Conservation (phyloP, 2,329 filamentous ascomycete genomes). For the Madurella mycetomatis region DNA sequence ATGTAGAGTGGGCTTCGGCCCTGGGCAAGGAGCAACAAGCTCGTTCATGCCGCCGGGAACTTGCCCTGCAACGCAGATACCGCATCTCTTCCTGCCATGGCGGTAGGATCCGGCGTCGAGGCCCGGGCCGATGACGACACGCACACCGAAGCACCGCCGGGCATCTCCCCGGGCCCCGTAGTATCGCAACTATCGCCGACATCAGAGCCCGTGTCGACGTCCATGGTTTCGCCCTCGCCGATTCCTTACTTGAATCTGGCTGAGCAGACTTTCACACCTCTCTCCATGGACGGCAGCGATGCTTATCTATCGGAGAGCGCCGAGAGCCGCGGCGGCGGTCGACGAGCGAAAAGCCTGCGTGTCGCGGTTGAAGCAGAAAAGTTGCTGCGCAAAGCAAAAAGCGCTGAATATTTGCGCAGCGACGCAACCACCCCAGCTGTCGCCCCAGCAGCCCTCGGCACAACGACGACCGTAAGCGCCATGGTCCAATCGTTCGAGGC, state of each 20-base stretch:
- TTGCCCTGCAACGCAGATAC: background rate
- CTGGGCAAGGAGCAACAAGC: background rate
- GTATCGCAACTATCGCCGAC: constrained; percentile 15
- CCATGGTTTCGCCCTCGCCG: constrained; percentile 19
- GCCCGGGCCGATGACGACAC: constrained; percentile 19
- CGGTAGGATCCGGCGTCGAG: constrained; percentile 16
- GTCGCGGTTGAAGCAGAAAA: constrained; percentile 1
- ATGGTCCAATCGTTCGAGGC: constrained; percentile 33
- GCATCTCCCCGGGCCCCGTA: constrained; percentile 7
- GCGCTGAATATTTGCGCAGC: constrained; percentile 12
- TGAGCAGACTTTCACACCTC: constrained; percentile 30
- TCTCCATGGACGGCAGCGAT: constrained; percentile 30
- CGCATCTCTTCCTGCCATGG: constrained; percentile 13
- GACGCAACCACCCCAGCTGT: constrained; percentile 14
- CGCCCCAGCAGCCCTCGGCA: constrained; percentile 3
- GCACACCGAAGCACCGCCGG: constrained; percentile 5
- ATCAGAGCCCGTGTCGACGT: constrained; percentile 14
- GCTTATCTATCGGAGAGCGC: constrained; percentile 12
- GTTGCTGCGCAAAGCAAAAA: constrained; percentile 11
- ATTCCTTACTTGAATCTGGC: constrained; percentile 25
- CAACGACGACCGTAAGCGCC: constrained; percentile 23
- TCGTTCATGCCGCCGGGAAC: constrained; percentile 6
- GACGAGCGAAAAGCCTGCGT: background rate
- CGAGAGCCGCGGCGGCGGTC: background rate
- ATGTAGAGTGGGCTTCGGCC: background rate